A percentile compares a stretch with the other conserved stretches of the same genome.
Conservation (phyloP, 331 rosid species). For the Arachis monticola region DNA sequence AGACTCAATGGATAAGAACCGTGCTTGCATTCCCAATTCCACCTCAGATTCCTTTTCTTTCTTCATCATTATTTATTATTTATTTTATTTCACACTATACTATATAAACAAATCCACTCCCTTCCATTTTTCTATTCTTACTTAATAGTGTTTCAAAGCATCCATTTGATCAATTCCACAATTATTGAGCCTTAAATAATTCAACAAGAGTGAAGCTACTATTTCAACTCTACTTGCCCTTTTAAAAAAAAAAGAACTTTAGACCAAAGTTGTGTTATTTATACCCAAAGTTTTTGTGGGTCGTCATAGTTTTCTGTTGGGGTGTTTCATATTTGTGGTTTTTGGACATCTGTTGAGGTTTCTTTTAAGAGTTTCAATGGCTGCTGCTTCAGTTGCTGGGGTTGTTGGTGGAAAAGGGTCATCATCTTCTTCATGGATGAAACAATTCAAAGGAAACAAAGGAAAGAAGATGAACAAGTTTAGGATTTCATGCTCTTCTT, state of each 20-base stretch:
- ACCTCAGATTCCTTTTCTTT: conserved; percentile 23
- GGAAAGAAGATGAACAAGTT: conserved; percentile 30
- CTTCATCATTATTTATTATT: not conserved
- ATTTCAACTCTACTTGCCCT: conserved; percentile 13
- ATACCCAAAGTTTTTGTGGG: conserved; percentile 38
- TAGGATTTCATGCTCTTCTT: conserved; percentile 50
- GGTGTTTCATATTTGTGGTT: not conserved
- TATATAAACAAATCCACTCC: conserved; percentile 21
- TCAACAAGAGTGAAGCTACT: not conserved
- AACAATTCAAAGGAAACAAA: conserved; percentile 38
- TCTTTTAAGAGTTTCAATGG: conserved; percentile 46
- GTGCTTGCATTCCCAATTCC: not conserved
- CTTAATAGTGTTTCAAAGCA: not conserved
- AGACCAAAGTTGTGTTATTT: conserved; percentile 30
- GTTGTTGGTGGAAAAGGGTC: conserved; percentile 54
- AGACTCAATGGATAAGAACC: conserved; percentile 64
- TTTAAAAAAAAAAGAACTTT: not conserved
- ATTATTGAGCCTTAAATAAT: conserved; percentile 2
- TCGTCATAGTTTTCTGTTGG: not conserved
- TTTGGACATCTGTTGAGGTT: conserved; percentile 11
- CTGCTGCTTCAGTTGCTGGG: conserved; percentile 64
- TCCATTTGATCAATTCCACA: conserved; percentile 10
- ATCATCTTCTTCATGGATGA: conserved; percentile 57
- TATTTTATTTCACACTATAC: not conserved
- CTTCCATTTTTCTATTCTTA: not conserved